A percentile compares a stretch with the other conserved stretches of the same genome.
These are phyloP conservation scores for Cyberlindnera nakhonratchasimensis DNA, from an alignment of 805 yeast species.

Conservation along the genomic window DNA sequence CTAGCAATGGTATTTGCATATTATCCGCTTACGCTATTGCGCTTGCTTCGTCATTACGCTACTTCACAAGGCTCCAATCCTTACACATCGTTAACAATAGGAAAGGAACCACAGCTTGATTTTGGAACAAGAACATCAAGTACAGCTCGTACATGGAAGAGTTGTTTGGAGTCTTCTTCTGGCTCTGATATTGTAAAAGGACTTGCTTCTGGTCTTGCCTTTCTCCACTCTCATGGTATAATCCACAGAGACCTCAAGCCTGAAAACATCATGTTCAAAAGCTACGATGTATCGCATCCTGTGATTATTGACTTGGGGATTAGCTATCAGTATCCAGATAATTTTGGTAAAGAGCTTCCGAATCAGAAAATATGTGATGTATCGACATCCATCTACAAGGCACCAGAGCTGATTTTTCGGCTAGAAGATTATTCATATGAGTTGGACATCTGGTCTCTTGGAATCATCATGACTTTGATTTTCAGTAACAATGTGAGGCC, in stretches of 20 bases:
- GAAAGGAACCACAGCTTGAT: neutral
- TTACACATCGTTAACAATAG: slow-evolving; percentile 21
- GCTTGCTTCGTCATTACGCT: slow-evolving; percentile 32
- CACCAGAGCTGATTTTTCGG: slow-evolving; percentile 72
- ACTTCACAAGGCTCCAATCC: slow-evolving; percentile 32
- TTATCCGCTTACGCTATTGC: slow-evolving; percentile 34
- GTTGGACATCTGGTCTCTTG: slow-evolving; percentile 73
- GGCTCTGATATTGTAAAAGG: slow-evolving; percentile 34
- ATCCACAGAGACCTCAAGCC: slow-evolving; percentile 94
- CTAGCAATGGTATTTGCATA: slow-evolving; percentile 42
- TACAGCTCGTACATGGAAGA: slow-evolving; percentile 5
- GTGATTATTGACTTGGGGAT: slow-evolving; percentile 43
- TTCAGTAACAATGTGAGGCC: slow-evolving; percentile 38
- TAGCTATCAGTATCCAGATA: slow-evolving; percentile 40
- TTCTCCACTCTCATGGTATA: slow-evolving; percentile 68
- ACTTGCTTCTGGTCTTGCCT: slow-evolving; percentile 46
- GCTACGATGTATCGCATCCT: slow-evolving; percentile 26
- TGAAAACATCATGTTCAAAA: slow-evolving; percentile 61
- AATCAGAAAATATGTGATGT: slow-evolving; percentile 47
- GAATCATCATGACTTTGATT: slow-evolving; percentile 55
- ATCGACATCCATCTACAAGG: slow-evolving; percentile 62
- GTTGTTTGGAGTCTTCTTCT: slow-evolving; percentile 14
- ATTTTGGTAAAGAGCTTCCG: slow-evolving; percentile 55
- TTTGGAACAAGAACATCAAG: slow-evolving; percentile 2
- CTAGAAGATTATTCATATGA: slow-evolving; percentile 47